A percentile compares a stretch with the other conserved stretches of the same genome.
Conservation (phyloP, 1,139 yeast genomes). For the Blastobotrys raffinosifermentans region DNA sequence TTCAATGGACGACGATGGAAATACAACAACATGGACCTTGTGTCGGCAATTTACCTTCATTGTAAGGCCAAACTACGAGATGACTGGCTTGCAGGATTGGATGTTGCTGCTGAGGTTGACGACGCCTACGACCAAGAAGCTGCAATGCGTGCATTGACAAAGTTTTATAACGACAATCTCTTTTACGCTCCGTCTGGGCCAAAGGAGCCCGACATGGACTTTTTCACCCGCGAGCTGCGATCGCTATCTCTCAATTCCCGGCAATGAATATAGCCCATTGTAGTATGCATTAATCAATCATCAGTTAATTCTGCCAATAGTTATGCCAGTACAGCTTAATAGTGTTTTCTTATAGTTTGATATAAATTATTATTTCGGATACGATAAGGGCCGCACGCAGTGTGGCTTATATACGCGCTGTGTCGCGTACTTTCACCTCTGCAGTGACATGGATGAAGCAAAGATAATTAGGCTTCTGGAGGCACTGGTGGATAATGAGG, state of each 20-base stretch:
- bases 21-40: conserved; percentile 84
- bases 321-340: too few species aligned
- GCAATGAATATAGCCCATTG: too few species aligned
- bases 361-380: too few species aligned
- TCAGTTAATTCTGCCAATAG: too few species aligned
- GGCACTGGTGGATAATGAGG: neutral
- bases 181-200: conserved; percentile 23
- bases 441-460: conserved; percentile 1
- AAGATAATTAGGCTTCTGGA: neutral
- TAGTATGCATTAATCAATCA: too few species aligned
- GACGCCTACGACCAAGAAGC: conserved; percentile 84
- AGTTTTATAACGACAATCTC: conserved; percentile 62
- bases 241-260: conserved; percentile 9
- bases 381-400: too few species aligned
- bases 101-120: conserved; percentile 66
- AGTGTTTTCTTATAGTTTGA: too few species aligned
- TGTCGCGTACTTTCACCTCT: too few species aligned
- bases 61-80: conserved; percentile 69
- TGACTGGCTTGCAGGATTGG: conserved; percentile 86
- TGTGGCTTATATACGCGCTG: too few species aligned
- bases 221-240: conserved; percentile 40
- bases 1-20: conserved; percentile 95
- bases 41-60: conserved; percentile 78
- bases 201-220: conserved; percentile 39
- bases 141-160: conserved; percentile 72